Base-by-base conservation (phyloP, 768 basidiomycete species). In the Phlebiopsis gigantea region DNA sequence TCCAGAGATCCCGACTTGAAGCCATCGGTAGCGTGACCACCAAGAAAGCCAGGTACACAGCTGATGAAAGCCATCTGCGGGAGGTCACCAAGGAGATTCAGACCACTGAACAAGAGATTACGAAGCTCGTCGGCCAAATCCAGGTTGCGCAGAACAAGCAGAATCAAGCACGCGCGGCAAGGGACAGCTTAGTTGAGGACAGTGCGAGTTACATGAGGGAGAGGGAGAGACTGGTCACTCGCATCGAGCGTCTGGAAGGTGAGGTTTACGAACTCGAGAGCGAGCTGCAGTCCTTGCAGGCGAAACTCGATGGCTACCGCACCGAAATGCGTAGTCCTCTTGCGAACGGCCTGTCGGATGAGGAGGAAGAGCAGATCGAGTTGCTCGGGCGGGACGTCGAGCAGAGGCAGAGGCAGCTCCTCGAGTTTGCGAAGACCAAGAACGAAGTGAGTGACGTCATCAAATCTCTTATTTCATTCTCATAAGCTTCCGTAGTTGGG, bases 1-100 rank as follows among this genome's bases (percentile, higher is more conserved):
- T 93, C 24, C 84, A 91, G 10, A 79, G 91, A 46, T 95, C 93
- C 8, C 83, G 97, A 14, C 85, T 98, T 53, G 95, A 98, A 63
- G 89, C 83, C 0, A 87, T 96, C 69, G 86, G 85, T 64, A 78
- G 74, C 49, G 84, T 95, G 43, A 81, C 82, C 58, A 78, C 75
- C 2, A 96, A 93, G 91, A 79, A 85, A 31, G 69, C 74, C 0
- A 90, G 88, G 64, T 85, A 79, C 60, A 85, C 88, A 24, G 72
- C 78, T 0, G 89, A 91, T 59, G 77, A 81, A 0, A 75, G 73
- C 41, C 78, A 83, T 24, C 79, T 86, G 46, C 77, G 78, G 57
- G 91, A 96, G 63, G 89, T 92, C 54, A 93, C 91, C 66, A 67
- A 74, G 9, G 78, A 79, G 9, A 86, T 95, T 57, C 65, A 78